Conservation (phyloP, 352 stramenopile species). For the Phytophthora podocarpi region DNA sequence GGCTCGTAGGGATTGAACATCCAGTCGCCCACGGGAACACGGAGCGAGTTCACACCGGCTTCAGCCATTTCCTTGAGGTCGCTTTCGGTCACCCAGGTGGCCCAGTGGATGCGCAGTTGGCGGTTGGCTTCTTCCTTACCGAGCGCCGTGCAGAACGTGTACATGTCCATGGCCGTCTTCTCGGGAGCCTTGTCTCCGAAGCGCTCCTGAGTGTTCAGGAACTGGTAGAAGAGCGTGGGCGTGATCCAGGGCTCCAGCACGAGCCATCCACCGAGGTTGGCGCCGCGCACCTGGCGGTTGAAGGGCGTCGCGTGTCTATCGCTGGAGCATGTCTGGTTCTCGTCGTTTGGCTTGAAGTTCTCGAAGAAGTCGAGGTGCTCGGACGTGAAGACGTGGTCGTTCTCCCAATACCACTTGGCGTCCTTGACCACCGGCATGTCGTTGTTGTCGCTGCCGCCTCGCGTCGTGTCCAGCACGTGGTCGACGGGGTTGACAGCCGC, state of each 20-base stretch:
- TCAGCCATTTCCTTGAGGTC: conserved; percentile 84
- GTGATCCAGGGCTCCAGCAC: conserved; percentile 30
- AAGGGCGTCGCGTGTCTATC: conserved; percentile 67
- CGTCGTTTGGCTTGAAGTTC: conserved; percentile 57
- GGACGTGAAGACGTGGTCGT: conserved; percentile 54
- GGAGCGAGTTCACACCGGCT: conserved; percentile 13
- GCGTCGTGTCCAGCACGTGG: conserved; percentile 10
- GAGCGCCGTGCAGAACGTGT: conserved; percentile 89
- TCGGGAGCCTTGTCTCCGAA: conserved; percentile 72
- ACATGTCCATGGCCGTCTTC: conserved; percentile 90
- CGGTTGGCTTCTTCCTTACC: conserved; percentile 90
- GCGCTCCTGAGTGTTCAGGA: conserved; percentile 44
- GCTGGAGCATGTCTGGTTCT: conserved; percentile 60
- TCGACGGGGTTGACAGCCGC: not conserved
- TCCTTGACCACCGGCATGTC: conserved; percentile 34
- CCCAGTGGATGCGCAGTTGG: conserved; percentile 92
- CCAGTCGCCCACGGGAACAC: conserved; percentile 87
- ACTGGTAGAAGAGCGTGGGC: conserved; percentile 26
- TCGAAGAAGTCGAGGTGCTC: conserved; percentile 42
- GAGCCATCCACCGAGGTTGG: conserved; percentile 72
- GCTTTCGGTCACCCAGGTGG: conserved; percentile 92
- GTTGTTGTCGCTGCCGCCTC: not conserved
- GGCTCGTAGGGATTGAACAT: conserved; percentile 94
- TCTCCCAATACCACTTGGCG: conserved; percentile 71
- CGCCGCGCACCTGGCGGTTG: conserved; percentile 56